Conservation (phyloP, 2,329 filamentous ascomycete genomes). For the Raffaelea deltoideospora region DNA sequence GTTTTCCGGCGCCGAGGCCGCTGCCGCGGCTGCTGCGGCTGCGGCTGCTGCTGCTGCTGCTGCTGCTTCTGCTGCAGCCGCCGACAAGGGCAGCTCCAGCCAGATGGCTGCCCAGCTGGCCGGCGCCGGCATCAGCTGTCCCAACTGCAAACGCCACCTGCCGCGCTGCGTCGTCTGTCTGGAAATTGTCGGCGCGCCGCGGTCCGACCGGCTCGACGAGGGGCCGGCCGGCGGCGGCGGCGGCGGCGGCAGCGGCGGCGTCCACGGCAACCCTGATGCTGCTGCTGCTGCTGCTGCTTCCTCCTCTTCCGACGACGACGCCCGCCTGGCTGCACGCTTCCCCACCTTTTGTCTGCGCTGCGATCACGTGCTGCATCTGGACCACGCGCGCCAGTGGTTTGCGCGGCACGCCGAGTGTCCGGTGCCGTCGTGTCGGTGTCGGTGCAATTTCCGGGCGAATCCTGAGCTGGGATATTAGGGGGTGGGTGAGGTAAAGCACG, state of each 20-base stretch:
- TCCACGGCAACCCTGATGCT: too few relatives aligned
- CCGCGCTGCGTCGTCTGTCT: constrained; percentile 54
- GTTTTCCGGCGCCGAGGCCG: not conserved
- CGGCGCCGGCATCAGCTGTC: constrained; percentile 47
- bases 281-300: too few relatives aligned
- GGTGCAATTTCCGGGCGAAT: constrained; percentile 46
- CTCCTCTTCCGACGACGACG: constrained; percentile 27
- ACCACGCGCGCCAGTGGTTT: constrained; percentile 55
- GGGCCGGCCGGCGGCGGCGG: constrained; percentile 9
- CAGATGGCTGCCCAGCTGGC: constrained; percentile 41
- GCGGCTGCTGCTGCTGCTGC: not conserved
- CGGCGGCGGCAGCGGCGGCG: not conserved
- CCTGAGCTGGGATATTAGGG: constrained; percentile 40
- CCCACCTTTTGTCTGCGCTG: constrained; percentile 56
- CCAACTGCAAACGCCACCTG: constrained; percentile 50
- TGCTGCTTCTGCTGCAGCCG: not conserved
- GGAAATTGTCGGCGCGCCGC: constrained; percentile 48
- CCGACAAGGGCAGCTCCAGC: constrained; percentile 20
- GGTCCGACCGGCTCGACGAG: constrained; percentile 43
- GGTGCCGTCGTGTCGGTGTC: constrained; percentile 52
- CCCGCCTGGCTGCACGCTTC: constrained; percentile 38
- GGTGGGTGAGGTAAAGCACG: not conserved
- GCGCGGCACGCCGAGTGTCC: constrained; percentile 49
- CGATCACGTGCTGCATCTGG: constrained; percentile 52
- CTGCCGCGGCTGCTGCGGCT: not conserved